Percentiles rank a stretch among this genome's conserved stretches.
These are phyloP conservation scores for Pluteus cervinus DNA, from an alignment of 768 basidiomycete genomes.

Conservation along the genomic window DNA sequence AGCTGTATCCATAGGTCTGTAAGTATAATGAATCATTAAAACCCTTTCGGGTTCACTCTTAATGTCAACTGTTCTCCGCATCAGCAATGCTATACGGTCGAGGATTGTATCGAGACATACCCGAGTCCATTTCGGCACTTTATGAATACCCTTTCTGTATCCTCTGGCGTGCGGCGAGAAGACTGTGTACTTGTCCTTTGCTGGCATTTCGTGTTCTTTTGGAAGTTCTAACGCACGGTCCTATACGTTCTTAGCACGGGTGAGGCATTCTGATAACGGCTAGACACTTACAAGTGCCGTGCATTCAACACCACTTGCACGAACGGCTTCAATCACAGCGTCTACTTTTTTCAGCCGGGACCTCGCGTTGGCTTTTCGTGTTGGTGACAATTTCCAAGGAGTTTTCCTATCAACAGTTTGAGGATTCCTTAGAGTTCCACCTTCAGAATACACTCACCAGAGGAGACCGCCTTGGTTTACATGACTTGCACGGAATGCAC, in stretches of 20 bases:
- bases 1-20: constrained; percentile 7
- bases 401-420: constrained; percentile 64
- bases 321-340: constrained; percentile 84
- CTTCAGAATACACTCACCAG: constrained; percentile 47
- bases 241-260: constrained; percentile 30
- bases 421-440: constrained; percentile 4
- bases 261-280: neutral
- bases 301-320: constrained; percentile 75
- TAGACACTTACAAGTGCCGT: constrained; percentile 58
- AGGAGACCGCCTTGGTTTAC: constrained; percentile 72
- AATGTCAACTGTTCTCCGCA: constrained; percentile 63
- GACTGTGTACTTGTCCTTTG: constrained; percentile 93
- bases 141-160: constrained; percentile 94
- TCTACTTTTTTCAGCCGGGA: constrained; percentile 90
- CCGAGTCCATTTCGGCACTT: constrained; percentile 95
- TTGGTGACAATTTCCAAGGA: constrained; percentile 88
- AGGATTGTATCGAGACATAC: constrained; percentile 36
- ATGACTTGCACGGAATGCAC: constrained; percentile 72
- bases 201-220: constrained; percentile 88
- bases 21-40: constrained; percentile 42
- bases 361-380: constrained; percentile 89
- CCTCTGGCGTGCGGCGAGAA: constrained; percentile 65
- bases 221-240: constrained; percentile 74
- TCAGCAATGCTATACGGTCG: neutral
- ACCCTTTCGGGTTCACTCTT: constrained; percentile 86